Conservation (phyloP, 345 rosid species). For the Heritiera fomes region DNA sequence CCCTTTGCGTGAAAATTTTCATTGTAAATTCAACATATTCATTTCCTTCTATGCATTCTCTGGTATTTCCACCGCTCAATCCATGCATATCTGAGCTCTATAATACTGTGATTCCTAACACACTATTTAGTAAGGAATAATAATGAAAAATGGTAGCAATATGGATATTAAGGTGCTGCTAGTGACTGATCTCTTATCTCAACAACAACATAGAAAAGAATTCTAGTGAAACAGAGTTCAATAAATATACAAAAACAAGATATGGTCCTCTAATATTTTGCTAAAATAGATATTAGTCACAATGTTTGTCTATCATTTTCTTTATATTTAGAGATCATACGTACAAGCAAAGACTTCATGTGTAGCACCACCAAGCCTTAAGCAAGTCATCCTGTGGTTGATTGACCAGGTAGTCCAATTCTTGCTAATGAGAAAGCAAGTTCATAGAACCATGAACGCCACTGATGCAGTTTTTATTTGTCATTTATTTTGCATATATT, state of each 20-base stretch:
- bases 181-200: background rate
- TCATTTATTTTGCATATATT: background rate
- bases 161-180: background rate
- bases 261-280: background rate
- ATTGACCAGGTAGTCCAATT: slow-evolving; percentile 1
- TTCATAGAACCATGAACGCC: background rate
- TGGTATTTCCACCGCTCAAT: background rate
- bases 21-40: background rate
- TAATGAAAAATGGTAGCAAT: background rate
- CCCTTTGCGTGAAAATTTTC: background rate
- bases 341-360: background rate
- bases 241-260: too few species aligned
- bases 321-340: background rate
- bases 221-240: background rate
- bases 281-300: background rate
- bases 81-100: background rate
- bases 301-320: background rate
- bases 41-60: background rate
- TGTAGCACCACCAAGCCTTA: background rate
- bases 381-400: background rate
- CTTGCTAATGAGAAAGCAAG: background rate
- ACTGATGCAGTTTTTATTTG: background rate
- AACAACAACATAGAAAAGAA: background rate
- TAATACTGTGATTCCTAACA: background rate
- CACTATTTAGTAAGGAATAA: background rate